phyloP scores from a whole-genome alignment of 2,329 filamentous ascomycete genomes.

The Aspergillus fructus region DNA sequence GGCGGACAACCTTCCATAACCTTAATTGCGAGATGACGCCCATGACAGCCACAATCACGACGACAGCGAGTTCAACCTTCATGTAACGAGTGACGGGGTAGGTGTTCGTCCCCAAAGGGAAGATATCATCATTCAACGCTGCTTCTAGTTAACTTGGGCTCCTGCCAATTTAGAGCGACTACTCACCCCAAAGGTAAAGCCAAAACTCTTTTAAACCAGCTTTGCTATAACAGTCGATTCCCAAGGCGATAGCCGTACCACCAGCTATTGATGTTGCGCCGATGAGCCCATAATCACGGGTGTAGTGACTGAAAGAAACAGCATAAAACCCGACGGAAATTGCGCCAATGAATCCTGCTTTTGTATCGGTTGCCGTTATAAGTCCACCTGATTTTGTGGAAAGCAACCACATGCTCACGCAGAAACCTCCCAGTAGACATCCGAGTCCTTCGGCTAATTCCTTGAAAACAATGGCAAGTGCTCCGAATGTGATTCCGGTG shows the following conservation, averaged over 20 bases:
- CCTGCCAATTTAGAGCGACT: background rate
- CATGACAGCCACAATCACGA: slow-evolving; percentile 70
- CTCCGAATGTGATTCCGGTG: slow-evolving; percentile 73
- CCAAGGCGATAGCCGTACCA: slow-evolving; percentile 74
- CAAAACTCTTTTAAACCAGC: slow-evolving; percentile 97
- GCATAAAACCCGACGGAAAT: slow-evolving; percentile 68
- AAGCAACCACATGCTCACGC: slow-evolving; percentile 86
- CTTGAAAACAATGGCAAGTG: slow-evolving; percentile 71
- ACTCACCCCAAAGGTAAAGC: slow-evolving; percentile 80
- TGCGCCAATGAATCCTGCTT: slow-evolving; percentile 71
- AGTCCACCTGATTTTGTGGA: slow-evolving; percentile 74
- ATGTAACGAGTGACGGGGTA: slow-evolving; percentile 88
- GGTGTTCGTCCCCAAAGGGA: slow-evolving; percentile 71
- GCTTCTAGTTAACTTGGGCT: slow-evolving; percentile 4
- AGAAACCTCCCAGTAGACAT: slow-evolving; percentile 84
- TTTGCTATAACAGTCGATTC: slow-evolving; percentile 85
- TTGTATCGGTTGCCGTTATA: slow-evolving; percentile 60
- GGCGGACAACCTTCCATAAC: slow-evolving; percentile 76
- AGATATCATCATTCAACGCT: slow-evolving; percentile 74
- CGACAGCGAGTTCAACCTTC: slow-evolving; percentile 76
- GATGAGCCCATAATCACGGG: slow-evolving; percentile 76
- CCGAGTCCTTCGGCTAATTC: slow-evolving; percentile 84
- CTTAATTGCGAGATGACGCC: slow-evolving; percentile 83
- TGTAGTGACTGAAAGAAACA: slow-evolving; percentile 77
- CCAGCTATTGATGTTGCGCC: slow-evolving; percentile 75